Evolutionary conservation across 2,329 filamentous ascomycete genomes (phyloP).

Genomic region (Verticillium tricorpus): DNA sequence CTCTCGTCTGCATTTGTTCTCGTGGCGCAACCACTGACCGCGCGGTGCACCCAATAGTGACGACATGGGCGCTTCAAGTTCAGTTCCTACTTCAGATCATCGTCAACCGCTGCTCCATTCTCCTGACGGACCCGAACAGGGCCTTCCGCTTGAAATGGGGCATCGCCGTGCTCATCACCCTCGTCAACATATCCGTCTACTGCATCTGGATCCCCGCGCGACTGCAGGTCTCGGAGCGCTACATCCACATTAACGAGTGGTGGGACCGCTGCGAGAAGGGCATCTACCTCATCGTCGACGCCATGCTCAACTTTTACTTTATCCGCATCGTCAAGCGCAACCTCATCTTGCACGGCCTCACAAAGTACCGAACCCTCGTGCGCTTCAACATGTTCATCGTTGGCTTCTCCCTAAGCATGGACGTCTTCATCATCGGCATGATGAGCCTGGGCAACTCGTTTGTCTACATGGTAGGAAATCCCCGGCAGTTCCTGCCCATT

Average conservation of each 20-base stretch:
- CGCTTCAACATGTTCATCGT: constrained; percentile 23
- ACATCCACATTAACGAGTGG: constrained; percentile 37
- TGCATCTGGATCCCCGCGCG: constrained; percentile 47
- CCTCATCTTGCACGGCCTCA: constrained; percentile 40
- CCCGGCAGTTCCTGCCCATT: neutral
- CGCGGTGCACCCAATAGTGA: constrained; percentile 12
- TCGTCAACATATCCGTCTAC: constrained; percentile 45
- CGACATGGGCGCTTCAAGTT: constrained; percentile 37
- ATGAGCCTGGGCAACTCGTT: constrained; percentile 1
- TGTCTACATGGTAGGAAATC: constrained; percentile 12
- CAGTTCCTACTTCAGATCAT: constrained; percentile 51
- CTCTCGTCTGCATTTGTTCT: neutral
- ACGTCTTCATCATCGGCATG: constrained; percentile 10
- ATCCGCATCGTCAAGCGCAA: constrained; percentile 35
- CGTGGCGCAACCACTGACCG: neutral
- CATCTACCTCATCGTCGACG: constrained; percentile 41
- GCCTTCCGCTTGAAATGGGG: constrained; percentile 37
- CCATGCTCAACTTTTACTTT: constrained; percentile 42
- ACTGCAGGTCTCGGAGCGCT: constrained; percentile 33
- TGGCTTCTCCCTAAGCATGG: constrained; percentile 19
- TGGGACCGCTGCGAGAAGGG: constrained; percentile 47
- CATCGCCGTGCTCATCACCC: constrained; percentile 32
- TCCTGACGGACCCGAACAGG: constrained; percentile 33
- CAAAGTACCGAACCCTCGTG: constrained; percentile 43
- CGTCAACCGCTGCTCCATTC: constrained; percentile 44